Evolutionary conservation across 176 grass and related monocot species (phyloP).

Genomic region (Elaeis guineensis): DNA sequence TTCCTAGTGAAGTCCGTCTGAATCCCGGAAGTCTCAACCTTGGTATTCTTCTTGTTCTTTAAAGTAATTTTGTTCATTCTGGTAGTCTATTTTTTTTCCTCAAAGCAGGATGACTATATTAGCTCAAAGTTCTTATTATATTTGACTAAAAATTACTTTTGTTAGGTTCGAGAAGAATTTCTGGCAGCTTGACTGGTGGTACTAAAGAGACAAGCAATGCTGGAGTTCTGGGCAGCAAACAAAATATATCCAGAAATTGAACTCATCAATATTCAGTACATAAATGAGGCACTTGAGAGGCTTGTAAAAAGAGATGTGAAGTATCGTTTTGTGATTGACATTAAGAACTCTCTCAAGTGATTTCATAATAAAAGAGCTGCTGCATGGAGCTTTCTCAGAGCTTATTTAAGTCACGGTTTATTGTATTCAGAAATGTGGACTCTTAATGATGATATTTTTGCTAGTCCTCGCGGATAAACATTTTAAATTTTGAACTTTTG

Average conservation of each 20-base stretch:
- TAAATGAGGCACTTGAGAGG: slow-evolving; percentile 5
- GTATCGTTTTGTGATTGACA: too few species aligned
- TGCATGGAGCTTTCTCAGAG: too few species aligned
- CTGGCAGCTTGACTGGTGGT: slow-evolving; percentile 19
- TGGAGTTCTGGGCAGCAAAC: slow-evolving; percentile 21
- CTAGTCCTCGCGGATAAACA: too few species aligned
- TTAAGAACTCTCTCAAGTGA: too few species aligned
- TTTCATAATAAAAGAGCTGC: too few species aligned
- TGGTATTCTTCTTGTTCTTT: slow-evolving; percentile 28
- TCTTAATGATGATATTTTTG: too few species aligned
- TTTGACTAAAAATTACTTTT: not conserved
- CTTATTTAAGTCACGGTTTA: too few species aligned
- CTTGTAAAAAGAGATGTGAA: too few species aligned
- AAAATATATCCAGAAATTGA: slow-evolving; percentile 23
- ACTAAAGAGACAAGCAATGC: slow-evolving; percentile 20
- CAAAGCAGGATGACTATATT: too few species aligned
- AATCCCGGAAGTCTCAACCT: slow-evolving; percentile 45
- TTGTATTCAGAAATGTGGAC: too few species aligned
- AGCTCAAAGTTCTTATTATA: too few species aligned
- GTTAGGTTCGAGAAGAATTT: slow-evolving; percentile 13
- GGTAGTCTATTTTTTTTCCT: not conserved
- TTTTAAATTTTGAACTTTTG: too few species aligned
- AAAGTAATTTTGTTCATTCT: not conserved
- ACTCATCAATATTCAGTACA: slow-evolving; percentile 19
- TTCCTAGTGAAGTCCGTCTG: slow-evolving; percentile 57